Percentiles rank a stretch among this genome's conserved stretches.
Conservation (phyloP, 2,329 filamentous ascomycete genomes). For the Aspergillus tamarii region DNA sequence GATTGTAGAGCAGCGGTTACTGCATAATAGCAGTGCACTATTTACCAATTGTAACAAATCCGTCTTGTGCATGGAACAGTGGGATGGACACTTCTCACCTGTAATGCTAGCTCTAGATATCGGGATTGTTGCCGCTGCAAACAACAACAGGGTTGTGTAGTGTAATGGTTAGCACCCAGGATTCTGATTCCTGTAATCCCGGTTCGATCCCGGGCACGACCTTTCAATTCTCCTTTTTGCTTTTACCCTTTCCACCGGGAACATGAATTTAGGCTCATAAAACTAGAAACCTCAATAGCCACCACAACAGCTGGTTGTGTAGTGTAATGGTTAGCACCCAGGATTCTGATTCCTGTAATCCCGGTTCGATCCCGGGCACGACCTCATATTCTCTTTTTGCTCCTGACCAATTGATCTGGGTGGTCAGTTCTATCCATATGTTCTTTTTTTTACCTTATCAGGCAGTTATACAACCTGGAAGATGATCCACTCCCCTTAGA, state of each 20-base stretch:
- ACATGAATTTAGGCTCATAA: neutral
- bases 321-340: conserved; percentile 1
- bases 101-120: neutral
- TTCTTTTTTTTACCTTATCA: too few species aligned
- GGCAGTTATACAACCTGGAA: too few species aligned
- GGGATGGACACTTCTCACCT: neutral
- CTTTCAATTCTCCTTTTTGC: neutral
- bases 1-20: too few species aligned
- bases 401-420: too few species aligned
- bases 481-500: too few species aligned
- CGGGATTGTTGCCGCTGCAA: neutral
- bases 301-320: too few species aligned
- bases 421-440: too few species aligned
- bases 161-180: neutral
- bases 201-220: conserved; percentile 1
- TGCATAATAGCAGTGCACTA: too few species aligned
- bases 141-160: neutral
- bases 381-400: neutral
- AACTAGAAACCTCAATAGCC: neutral
- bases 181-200: conserved; percentile 1
- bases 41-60: neutral
- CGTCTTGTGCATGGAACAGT: neutral
- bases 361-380: conserved; percentile 5
- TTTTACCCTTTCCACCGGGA: too few species aligned
- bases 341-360: conserved; percentile 2